Evolutionary conservation across 768 basidiomycete species (phyloP), one percentile per base, ranked within the genome.

Genomic region (Pleurotus pulmonarius): DNA sequence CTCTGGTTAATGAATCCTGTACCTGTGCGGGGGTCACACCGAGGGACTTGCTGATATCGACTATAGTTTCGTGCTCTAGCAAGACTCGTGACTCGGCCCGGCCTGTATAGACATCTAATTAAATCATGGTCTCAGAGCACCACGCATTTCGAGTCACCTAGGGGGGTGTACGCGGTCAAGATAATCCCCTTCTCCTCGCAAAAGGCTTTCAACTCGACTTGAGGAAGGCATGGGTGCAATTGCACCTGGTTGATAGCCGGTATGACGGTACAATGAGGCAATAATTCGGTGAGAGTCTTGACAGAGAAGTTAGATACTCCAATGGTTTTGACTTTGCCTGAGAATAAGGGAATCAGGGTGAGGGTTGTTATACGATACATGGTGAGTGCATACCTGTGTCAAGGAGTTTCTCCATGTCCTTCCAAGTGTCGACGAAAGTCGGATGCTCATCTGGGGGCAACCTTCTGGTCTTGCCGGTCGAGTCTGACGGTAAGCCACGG

Each of bases 241-340:
- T 79, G 75, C 20, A 81, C 77, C 64, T 86, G 82, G 64, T 88
- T 86, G 12, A 75, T 72, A 4, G 75, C 81, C 3, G 83, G 82
- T 9, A 77, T 62, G 51, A 83, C 62, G 18, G 69, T 77, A 58
- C 73, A 76, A 16, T 75, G 71, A 39, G 76, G 68, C 29, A 81
- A 66, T 5, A 85, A 70, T 39, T 71, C 55, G 2, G 53, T 61
- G 13, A 72, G 62, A 2, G 72, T 77, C 62, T 77, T 78, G 56
- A 80, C 71, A 9, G 77, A 79, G 61, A 83, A 83, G 66, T 85
- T 85, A 37, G 80, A 81, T 13, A 87, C 80, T 8, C 83, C 83
- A 56, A 80, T 76, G 3, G 67, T 64, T 60, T 73, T 78, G 18
- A 75, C 75, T 67, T 76, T 79, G 39, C 75, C 75, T 64, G 22